Conservation (phyloP, 352 stramenopile species). For the Pythium periplocum region DNA sequence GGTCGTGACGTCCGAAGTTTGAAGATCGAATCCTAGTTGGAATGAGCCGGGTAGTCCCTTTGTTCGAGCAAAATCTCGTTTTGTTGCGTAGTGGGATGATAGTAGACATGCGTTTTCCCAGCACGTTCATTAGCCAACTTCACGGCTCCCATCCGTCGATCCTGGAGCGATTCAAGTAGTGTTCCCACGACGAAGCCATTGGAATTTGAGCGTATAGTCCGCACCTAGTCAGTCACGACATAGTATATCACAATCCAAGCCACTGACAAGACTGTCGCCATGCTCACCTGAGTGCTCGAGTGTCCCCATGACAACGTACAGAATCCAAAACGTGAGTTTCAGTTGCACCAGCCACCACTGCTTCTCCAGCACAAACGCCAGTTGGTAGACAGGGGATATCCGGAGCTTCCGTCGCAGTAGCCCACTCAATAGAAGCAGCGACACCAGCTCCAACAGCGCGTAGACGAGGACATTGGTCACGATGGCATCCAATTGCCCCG, state of each 20-base stretch:
- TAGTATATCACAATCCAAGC: too few relatives aligned
- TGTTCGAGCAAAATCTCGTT: too few relatives aligned
- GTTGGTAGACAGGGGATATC: slow-evolving; percentile 20
- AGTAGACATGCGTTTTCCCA: too few relatives aligned
- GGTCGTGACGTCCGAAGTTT: too few relatives aligned
- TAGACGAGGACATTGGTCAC: slow-evolving; percentile 33
- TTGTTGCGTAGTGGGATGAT: too few relatives aligned
- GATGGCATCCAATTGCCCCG: slow-evolving; percentile 11
- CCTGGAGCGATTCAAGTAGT: too few relatives aligned
- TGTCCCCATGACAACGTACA: slow-evolving; percentile 25
- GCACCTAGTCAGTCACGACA: neutral
- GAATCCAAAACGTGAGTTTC: slow-evolving; percentile 27
- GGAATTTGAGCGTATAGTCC: slow-evolving; percentile 33
- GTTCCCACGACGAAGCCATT: slow-evolving; percentile 12
- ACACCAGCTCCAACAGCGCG: slow-evolving; percentile 26
- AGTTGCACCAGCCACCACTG: slow-evolving; percentile 26
- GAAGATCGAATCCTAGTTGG: too few relatives aligned
- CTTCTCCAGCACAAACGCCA: slow-evolving; percentile 24
- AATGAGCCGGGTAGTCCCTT: too few relatives aligned
- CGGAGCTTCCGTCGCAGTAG: slow-evolving; percentile 21
- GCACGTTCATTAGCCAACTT: slow-evolving; percentile 15
- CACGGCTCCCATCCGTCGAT: slow-evolving; percentile 23
- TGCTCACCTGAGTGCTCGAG: slow-evolving; percentile 22
- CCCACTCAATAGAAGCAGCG: slow-evolving; percentile 20
- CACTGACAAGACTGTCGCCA: too few relatives aligned